Evolutionary conservation across 140 eudicot species (phyloP).

Genomic region (Bidens hawaiensis): DNA sequence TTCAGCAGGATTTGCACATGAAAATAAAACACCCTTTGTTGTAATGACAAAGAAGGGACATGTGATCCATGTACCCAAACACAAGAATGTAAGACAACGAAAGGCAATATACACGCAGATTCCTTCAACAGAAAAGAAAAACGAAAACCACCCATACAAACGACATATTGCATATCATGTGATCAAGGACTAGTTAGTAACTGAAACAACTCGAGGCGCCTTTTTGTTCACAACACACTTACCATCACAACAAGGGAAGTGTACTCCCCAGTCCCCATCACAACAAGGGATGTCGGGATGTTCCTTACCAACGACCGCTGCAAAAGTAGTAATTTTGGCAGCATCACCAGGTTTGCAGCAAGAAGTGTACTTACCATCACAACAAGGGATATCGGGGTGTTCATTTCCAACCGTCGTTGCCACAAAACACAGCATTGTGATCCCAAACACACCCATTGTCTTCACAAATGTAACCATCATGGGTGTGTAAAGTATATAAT

Average conservation of each 20-base stretch:
- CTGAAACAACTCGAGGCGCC: neutral
- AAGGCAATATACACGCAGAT: neutral
- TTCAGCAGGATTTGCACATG: neutral
- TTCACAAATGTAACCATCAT: neutral
- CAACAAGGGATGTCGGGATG: neutral
- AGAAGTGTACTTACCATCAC: neutral
- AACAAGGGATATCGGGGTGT: neutral
- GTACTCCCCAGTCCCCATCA: neutral
- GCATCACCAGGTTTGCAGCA: neutral
- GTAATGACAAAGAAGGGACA: neutral
- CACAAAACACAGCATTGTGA: neutral
- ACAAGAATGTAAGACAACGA: neutral
- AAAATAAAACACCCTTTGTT: neutral
- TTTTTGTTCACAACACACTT: neutral
- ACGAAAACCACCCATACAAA: neutral
- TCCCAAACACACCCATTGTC: too few species aligned
- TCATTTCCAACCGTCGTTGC: neutral
- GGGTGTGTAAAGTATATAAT: neutral
- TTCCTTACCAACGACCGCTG: neutral
- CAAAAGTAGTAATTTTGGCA: neutral
- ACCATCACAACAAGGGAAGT: neutral
- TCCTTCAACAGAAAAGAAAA: neutral
- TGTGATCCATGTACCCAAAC: neutral
- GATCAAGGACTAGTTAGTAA: neutral
- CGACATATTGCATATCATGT: neutral